Evolutionary conservation across 306 rosid genomes (phyloP), one percentile per base, ranked within the genome.

Genomic region (Rubus idaeus): DNA sequence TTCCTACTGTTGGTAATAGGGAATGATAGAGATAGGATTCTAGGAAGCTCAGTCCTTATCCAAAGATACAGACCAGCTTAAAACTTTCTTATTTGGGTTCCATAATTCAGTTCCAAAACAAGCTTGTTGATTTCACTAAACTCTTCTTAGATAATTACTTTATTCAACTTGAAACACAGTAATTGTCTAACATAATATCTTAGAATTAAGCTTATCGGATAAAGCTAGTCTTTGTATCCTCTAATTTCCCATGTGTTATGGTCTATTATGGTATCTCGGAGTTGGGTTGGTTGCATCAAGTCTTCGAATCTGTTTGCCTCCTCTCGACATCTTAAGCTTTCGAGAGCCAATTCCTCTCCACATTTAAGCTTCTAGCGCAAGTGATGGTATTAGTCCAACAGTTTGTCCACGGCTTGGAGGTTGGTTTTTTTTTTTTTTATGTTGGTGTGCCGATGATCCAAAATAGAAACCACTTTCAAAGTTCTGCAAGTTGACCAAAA

Each of bases 11-110:
- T 78, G 74, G 64, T 37, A 6, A 79, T 60, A 71, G 79, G 70
- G 70, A 71, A 77, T 39, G 81, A 77, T 75, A 73, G 61, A 69
- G 76, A 68, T 37, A 61, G 35, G 35, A 30, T 30, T 30, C 35
- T 30, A 30, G 72, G 58, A 76, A 58, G 68, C 84, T 35, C 44
- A 71, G 80, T 85, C 87, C 68, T 74, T 87, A 74, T 82, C 85
- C 44, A 37, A 37, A 37, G 46, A 63, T 63, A 16, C 11, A 16
- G 18, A 60, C 41, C 26, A 23, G 65, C 66, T 60, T 60, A 11
- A 55, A 9, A 58, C 53, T 63, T 65, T 47, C 71, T 8, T 42
- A 44, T 35, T 68, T 57, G 14, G 74, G 41, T 55, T 67, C 78
- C 62, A 77, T 73, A 23, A 6, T 12, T 18, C 9, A 30, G 35